Base-by-base conservation (phyloP, 176 grass and related monocot species). In the Dactylis glomerata region DNA sequence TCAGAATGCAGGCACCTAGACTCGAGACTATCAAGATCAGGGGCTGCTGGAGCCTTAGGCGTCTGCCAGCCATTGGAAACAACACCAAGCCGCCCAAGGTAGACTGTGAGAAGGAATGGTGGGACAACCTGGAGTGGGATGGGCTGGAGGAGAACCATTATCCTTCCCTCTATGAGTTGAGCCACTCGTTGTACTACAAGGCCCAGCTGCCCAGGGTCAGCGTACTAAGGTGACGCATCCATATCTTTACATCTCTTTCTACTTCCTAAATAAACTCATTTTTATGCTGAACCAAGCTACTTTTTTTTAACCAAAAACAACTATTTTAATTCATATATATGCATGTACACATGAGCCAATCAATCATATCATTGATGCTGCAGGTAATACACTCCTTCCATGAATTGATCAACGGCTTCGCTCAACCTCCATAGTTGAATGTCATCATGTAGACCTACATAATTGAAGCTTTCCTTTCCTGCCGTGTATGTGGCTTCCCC, bases 51-150 rank as follows among this genome's bases (percentile, higher is more conserved):
- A 80, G 77, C 41, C 84, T 86, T 5, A 71, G 0, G 3, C 54
- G 52, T 11, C 31, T 86, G n/a, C 84, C 76, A 0, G 2, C 14
- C 0, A 1, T 71, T 0, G 6, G 1, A 0, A 0, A 0, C 10
- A 0, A 19, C 0, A 14, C 10, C 3, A 11, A 49, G 24, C 33
- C 13, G 0, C 24, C 8, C 1, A 38, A 16, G n/a, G 84, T 86
- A n/a, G 77, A 86, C 2, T 74, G 77, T 1, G 84, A 86, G 84
- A 74, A 81, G 56, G 78, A 87, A 17, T 86, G 76, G 76, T 86
- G 84, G 84, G 84, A 80, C 2, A 30, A 11, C 3, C n/a, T 86
- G 0, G 33, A 52, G 32, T 86, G 77, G 77, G 84, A 86, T 0
- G 76, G 40, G 0, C 0, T 16, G 56, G 0, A n/a, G 34, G 8